phyloP scores from a whole-genome alignment of 441 rosid genomes.

The Bruguiera hainesii region DNA sequence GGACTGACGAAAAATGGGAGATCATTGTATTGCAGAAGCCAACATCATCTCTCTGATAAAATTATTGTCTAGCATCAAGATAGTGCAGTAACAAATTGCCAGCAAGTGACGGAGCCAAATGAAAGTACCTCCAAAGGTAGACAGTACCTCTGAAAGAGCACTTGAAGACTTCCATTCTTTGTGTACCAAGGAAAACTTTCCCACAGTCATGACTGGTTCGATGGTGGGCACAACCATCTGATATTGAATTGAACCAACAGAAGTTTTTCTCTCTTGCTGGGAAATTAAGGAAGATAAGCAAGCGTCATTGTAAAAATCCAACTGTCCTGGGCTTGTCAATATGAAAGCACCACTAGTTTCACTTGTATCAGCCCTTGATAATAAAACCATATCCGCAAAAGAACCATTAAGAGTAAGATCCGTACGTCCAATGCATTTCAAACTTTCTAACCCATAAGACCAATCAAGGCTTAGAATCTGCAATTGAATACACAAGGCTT shows the following conservation, averaged over 20 bases:
- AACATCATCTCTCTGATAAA: too few relatives aligned
- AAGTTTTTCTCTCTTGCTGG: slow-evolving; percentile 41
- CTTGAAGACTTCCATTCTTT: slow-evolving; percentile 36
- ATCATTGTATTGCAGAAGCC: too few relatives aligned
- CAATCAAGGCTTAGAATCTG: slow-evolving; percentile 63
- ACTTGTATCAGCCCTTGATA: slow-evolving; percentile 34
- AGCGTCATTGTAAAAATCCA: slow-evolving; percentile 46
- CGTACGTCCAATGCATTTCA: slow-evolving; percentile 45
- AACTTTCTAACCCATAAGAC: slow-evolving; percentile 42
- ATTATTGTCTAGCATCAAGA: neutral
- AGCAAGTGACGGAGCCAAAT: too few relatives aligned
- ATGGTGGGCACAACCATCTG: slow-evolving; percentile 41
- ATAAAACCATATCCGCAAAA: slow-evolving; percentile 51
- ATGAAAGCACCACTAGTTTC: slow-evolving; percentile 38
- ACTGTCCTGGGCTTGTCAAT: slow-evolving; percentile 65
- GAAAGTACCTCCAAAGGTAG: neutral
- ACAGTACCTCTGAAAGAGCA: slow-evolving; percentile 52
- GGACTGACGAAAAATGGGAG: too few relatives aligned
- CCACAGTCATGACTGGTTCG: slow-evolving; percentile 49
- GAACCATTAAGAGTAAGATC: slow-evolving; percentile 52
- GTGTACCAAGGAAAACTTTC: slow-evolving; percentile 35
- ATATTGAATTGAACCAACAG: slow-evolving; percentile 40
- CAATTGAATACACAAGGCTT: slow-evolving; percentile 16
- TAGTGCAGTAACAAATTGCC: neutral
- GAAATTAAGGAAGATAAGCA: slow-evolving; percentile 40